phyloP scores from a whole-genome alignment of 495 filamentous ascomycete species.

The Talaromyces thailandensis region DNA sequence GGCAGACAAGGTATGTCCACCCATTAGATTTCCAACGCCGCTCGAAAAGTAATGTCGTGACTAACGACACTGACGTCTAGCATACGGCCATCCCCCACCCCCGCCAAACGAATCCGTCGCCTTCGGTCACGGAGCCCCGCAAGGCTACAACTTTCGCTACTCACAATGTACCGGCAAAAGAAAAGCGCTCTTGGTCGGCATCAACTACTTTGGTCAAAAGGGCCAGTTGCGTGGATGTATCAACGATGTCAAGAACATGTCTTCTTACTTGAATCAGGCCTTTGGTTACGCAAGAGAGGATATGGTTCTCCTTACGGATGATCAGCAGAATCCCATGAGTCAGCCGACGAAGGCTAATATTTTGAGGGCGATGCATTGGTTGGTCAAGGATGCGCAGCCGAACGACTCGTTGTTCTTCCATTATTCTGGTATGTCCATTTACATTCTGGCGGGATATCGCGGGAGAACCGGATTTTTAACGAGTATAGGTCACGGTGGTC shows the following conservation, averaged over 20 bases:
- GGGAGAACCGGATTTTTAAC: background rate
- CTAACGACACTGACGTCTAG: background rate
- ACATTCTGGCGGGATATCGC: background rate
- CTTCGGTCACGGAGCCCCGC: constrained; percentile 74
- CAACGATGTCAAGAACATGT: constrained; percentile 99
- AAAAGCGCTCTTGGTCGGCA: constrained; percentile 91
- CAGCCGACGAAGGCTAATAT: constrained; percentile 96
- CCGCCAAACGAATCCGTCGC: constrained; percentile 36
- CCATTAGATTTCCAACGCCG: background rate
- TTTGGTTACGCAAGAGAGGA: constrained; percentile 94
- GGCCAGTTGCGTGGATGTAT: constrained; percentile 93
- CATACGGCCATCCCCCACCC: constrained; percentile 24
- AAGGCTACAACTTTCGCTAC: constrained; percentile 78
- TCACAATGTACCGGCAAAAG: constrained; percentile 84
- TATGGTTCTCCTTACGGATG: constrained; percentile 98
- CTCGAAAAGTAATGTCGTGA: background rate
- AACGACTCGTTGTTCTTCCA: constrained; percentile 99
- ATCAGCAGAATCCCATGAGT: constrained; percentile 95
- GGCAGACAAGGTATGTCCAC: constrained; percentile 24
- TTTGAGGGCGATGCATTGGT: constrained; percentile 95
- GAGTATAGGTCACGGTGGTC: constrained; percentile 76
- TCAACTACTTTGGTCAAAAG: constrained; percentile 94
- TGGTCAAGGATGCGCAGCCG: constrained; percentile 87
- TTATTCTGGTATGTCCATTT: constrained; percentile 70
- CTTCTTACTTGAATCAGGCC: constrained; percentile 77